phyloP scores from a whole-genome alignment of 768 basidiomycete genomes.

The Tricholomella constricta region DNA sequence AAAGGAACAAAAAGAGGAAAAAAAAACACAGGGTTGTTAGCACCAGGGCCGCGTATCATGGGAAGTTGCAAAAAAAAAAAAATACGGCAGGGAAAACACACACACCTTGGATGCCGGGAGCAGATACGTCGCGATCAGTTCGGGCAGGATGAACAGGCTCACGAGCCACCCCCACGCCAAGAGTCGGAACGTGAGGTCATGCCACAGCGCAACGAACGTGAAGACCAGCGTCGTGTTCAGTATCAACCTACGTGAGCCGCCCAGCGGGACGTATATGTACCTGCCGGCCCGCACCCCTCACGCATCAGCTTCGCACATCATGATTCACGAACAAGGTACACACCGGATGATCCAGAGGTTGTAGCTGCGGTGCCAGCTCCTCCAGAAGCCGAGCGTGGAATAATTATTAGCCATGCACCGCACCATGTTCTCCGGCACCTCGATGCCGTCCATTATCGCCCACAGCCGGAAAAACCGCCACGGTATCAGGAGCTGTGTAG shows the following conservation, averaged over 20 bases:
- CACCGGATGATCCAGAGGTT: slow-evolving; percentile 95
- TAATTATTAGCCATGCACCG: slow-evolving; percentile 99
- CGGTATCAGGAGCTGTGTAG: slow-evolving; percentile 78
- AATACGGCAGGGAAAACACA: background rate
- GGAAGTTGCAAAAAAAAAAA: no score
- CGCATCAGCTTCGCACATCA: no score
- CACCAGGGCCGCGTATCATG: no score
- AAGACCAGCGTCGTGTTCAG: slow-evolving; percentile 80
- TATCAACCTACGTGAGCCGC: slow-evolving; percentile 58
- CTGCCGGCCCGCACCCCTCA: slow-evolving; percentile 40
- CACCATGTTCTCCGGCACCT: slow-evolving; percentile 98
- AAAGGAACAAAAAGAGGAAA: background rate
- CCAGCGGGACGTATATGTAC: slow-evolving; percentile 94
- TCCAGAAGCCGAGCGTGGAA: slow-evolving; percentile 90
- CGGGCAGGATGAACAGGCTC: slow-evolving; percentile 87
- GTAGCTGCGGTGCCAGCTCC: slow-evolving; percentile 95
- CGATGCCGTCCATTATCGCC: slow-evolving; percentile 85
- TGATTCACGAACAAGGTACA: slow-evolving; percentile 6
- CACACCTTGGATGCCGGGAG: slow-evolving; percentile 66
- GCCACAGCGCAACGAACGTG: slow-evolving; percentile 98
- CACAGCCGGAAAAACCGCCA: slow-evolving; percentile 98
- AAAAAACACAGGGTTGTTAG: background rate
- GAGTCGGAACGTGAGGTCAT: slow-evolving; percentile 85
- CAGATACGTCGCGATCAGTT: slow-evolving; percentile 62
- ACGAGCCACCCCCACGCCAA: slow-evolving; percentile 98